Evolutionary conservation across 2,329 filamentous ascomycete species (phyloP).

Genomic region (Plenodomus tracheiphilus): DNA sequence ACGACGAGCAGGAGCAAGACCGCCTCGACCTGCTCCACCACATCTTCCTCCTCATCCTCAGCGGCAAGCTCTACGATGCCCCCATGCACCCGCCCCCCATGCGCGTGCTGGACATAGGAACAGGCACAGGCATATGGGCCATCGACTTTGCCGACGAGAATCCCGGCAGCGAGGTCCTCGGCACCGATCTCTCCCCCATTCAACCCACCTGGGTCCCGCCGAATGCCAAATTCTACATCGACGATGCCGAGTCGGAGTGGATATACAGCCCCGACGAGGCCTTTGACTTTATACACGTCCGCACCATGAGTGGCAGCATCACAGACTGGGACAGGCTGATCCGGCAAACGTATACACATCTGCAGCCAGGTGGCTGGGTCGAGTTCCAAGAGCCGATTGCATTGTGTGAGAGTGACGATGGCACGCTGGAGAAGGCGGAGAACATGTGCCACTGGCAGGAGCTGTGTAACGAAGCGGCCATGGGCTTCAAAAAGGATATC

Average conservation of each 20-base stretch:
- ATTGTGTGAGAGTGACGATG: constrained; percentile 38
- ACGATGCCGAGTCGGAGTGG: constrained; percentile 48
- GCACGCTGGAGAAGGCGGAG: constrained; percentile 27
- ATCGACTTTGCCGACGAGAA: constrained; percentile 45
- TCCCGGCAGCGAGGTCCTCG: constrained; percentile 38
- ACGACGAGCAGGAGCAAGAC: constrained; percentile 46
- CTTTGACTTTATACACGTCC: constrained; percentile 42
- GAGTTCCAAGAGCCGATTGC: constrained; percentile 44
- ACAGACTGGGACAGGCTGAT: constrained; percentile 39
- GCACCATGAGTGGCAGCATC: constrained; percentile 36
- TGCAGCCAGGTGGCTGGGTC: constrained; percentile 39
- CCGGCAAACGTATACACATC: constrained; percentile 27
- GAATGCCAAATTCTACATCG: constrained; percentile 48
- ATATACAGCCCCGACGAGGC: constrained; percentile 36
- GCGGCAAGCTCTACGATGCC: constrained; percentile 42
- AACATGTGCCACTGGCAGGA: constrained; percentile 33
- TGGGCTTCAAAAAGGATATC: constrained; percentile 32
- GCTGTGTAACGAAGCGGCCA: constrained; percentile 32
- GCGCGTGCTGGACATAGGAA: constrained; percentile 45
- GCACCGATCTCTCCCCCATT: constrained; percentile 44
- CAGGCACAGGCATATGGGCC: constrained; percentile 47
- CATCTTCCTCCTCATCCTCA: constrained; percentile 42
- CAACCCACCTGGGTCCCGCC: constrained; percentile 46
- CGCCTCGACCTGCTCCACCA: constrained; percentile 45
- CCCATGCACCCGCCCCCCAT: constrained; percentile 25